A percentile compares a stretch with the other conserved stretches of the same genome.
Conservation (phyloP, 768 basidiomycete genomes). For the Artomyces pyxidatus region DNA sequence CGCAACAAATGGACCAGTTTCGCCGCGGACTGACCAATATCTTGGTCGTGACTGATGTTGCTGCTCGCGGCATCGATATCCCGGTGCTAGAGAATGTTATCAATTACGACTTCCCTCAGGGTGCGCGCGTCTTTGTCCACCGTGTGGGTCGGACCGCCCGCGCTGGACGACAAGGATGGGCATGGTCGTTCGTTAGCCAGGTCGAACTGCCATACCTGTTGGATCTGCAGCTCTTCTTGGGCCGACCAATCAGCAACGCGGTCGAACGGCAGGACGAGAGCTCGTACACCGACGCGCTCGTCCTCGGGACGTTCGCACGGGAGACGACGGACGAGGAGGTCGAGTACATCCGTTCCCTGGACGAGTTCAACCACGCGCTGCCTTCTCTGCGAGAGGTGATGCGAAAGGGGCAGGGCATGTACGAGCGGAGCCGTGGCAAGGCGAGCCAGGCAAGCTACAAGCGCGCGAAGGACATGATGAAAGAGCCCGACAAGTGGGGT, state of each 20-base stretch:
- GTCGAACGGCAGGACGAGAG: conserved; percentile 44
- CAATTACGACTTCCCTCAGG: conserved; percentile 97
- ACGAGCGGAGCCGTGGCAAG: conserved; percentile 88
- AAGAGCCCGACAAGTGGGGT: conserved; percentile 57
- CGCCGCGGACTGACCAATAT: conserved; percentile 71
- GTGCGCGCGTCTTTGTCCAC: conserved; percentile 89
- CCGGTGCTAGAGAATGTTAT: conserved; percentile 94
- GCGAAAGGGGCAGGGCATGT: conserved; percentile 85
- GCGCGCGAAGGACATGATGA: conserved; percentile 82
- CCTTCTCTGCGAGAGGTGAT: conserved; percentile 70
- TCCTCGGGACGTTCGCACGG: conserved; percentile 79
- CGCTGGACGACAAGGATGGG: conserved; percentile 92
- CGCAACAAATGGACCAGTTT: conserved; percentile 87
- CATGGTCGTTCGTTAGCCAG: conserved; percentile 89
- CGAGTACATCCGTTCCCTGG: conserved; percentile 66
- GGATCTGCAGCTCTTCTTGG: conserved; percentile 90
- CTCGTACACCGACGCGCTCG: conserved; percentile 60
- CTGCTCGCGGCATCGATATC: conserved; percentile 96
- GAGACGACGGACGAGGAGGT: conserved; percentile 76
- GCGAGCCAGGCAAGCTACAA: conserved; percentile 81
- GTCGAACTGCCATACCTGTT: conserved; percentile 83
- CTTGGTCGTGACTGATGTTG: conserved; percentile 95
- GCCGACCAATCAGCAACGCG: conserved; percentile 60
- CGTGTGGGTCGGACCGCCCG: conserved; percentile 95
- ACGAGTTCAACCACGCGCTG: conserved; percentile 57